A percentile compares a stretch with the other conserved stretches of the same genome.
Evolutionary conservation across 495 filamentous ascomycete species (phyloP).

Genomic region (Physcia stellaris): DNA sequence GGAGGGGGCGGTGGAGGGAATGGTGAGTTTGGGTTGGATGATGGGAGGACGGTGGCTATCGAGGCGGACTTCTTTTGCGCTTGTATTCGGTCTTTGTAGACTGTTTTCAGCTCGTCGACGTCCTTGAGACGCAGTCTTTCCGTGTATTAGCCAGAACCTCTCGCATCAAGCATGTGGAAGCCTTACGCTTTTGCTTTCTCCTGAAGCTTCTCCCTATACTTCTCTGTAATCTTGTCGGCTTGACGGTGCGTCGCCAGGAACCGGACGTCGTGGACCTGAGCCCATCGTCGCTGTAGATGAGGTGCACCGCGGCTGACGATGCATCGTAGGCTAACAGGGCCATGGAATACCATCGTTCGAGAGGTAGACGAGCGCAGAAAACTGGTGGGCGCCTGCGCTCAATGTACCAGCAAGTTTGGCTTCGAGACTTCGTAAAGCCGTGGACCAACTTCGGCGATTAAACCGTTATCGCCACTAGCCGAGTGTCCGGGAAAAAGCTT

Average conservation of each 20-base stretch:
- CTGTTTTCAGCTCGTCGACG: constrained; percentile 63
- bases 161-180: neutral
- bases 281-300: constrained; percentile 74
- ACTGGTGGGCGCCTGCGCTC: too few species aligned
- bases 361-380: too few species aligned
- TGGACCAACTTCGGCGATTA: too few species aligned
- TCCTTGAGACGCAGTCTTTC: constrained; percentile 59
- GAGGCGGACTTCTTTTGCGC: constrained; percentile 41
- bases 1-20: constrained; percentile 17
- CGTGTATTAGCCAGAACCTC: constrained; percentile 1
- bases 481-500: too few species aligned
- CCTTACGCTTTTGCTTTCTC: constrained; percentile 64
- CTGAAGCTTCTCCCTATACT: constrained; percentile 75
- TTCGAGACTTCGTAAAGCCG: too few species aligned
- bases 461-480: too few species aligned
- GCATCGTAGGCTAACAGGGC: too few species aligned
- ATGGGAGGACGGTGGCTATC: constrained; percentile 19
- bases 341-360: too few species aligned
- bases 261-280: constrained; percentile 81
- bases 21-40: constrained; percentile 10
- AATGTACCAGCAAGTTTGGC: too few species aligned
- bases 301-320: too few species aligned
- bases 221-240: constrained; percentile 56
- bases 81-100: constrained; percentile 71
- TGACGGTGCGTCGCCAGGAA: constrained; percentile 61